phyloP scores from a whole-genome alignment of 148 eudicot genomes.

The Bassia scoparia region DNA sequence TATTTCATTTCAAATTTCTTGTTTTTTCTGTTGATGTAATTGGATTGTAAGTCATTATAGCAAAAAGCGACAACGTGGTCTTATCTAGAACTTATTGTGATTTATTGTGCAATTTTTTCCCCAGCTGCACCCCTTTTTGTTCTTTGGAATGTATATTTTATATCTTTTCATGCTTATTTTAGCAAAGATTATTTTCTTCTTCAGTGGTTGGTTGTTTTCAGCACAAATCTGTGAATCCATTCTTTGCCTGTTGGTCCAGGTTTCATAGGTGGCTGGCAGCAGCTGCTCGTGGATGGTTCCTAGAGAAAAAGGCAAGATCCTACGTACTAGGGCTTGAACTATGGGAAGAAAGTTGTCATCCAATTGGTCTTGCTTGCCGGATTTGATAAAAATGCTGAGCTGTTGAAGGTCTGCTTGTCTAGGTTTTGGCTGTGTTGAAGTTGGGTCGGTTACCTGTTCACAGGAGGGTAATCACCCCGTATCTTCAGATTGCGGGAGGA shows the following conservation, averaged over 20 bases:
- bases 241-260: constrained; percentile 87
- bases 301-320: constrained; percentile 89
- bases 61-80: too few relatives aligned
- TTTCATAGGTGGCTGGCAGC: constrained; percentile 86
- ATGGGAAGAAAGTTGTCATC: constrained; percentile 97
- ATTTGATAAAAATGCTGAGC: constrained; percentile 99
- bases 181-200: background rate
- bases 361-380: constrained; percentile 98
- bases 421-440: constrained; percentile 96
- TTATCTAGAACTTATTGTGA: background rate
- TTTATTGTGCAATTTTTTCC: background rate
- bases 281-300: constrained; percentile 99
- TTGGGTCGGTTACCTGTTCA: constrained; percentile 93
- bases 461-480: constrained; percentile 97
- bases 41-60: background rate
- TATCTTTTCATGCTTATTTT: constrained; percentile 2
- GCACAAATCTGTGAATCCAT: constrained; percentile 96
- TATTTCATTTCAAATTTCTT: too few relatives aligned
- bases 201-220: constrained; percentile 95
- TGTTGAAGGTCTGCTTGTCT: constrained; percentile 91
- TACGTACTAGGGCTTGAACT: constrained; percentile 71
- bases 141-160: background rate
- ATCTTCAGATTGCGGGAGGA: constrained; percentile 79
- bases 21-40: background rate
- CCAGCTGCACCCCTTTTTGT: background rate